These are phyloP conservation scores for Blastobotrys attinorum DNA, from an alignment of 805 yeast species.

Conservation along the genomic window DNA sequence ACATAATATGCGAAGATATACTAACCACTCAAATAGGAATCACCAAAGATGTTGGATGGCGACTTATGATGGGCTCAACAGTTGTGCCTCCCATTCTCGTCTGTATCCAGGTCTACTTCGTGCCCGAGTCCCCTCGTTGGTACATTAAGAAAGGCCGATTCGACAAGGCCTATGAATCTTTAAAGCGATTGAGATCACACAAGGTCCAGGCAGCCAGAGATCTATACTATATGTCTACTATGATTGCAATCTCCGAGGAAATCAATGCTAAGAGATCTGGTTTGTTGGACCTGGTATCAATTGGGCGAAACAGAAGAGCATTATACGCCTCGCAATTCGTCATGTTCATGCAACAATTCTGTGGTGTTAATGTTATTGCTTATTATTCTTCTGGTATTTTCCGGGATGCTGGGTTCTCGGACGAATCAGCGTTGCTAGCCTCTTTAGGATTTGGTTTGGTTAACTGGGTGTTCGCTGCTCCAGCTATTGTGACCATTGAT, in stretches of 20 bases:
- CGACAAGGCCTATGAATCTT: constrained; percentile 42
- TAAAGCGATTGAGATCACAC: constrained; percentile 38
- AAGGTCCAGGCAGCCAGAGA: constrained; percentile 57
- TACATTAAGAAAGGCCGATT: constrained; percentile 46
- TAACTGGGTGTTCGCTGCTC: constrained; percentile 72
- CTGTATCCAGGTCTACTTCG: constrained; percentile 42
- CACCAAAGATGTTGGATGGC: constrained; percentile 40
- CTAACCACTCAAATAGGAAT: too few relatives aligned
- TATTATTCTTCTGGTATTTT: constrained; percentile 77
- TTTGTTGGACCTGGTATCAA: constrained; percentile 41
- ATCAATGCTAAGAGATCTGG: constrained; percentile 30
- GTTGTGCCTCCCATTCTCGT: constrained; percentile 50
- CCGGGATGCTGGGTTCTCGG: constrained; percentile 54
- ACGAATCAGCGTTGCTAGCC: constrained; percentile 59
- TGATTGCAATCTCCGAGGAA: constrained; percentile 35
- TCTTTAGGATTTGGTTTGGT: constrained; percentile 84
- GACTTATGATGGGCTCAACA: constrained; percentile 61
- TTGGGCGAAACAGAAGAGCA: constrained; percentile 79
- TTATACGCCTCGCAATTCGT: constrained; percentile 72
- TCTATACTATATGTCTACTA: constrained; percentile 48
- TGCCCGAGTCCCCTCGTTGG: constrained; percentile 71
- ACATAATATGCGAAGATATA: too few relatives aligned
- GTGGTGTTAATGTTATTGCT: constrained; percentile 85
- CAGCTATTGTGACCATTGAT: constrained; percentile 76
- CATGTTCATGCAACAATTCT: constrained; percentile 84